Conservation (phyloP, 371 early-diverging fungal species). For the Smittium mucronatum region DNA sequence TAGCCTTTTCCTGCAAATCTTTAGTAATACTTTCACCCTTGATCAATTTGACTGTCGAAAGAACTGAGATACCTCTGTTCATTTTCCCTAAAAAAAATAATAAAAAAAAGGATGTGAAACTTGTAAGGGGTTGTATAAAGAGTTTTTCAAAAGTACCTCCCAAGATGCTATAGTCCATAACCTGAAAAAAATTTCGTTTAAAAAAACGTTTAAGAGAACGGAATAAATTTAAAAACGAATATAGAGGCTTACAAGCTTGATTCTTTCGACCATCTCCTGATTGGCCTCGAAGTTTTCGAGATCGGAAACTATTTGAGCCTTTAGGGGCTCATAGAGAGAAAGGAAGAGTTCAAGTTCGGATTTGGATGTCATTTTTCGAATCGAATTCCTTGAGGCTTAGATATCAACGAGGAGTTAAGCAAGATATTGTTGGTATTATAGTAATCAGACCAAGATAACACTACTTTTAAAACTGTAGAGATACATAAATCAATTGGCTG, state of each 20-base stretch:
- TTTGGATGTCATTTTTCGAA: neutral
- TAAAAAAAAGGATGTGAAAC: too few species aligned
- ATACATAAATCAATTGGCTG: too few species aligned
- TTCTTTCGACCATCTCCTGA: conserved; percentile 27
- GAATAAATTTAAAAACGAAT: neutral
- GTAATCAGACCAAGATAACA: too few species aligned
- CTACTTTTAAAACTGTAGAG: too few species aligned
- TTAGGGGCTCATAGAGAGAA: conserved; percentile 29
- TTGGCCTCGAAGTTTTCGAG: conserved; percentile 25
- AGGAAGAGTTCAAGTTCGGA: conserved; percentile 15
- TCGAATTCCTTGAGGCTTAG: too few species aligned
- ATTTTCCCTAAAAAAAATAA: conserved; percentile 60
- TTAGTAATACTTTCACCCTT: conserved; percentile 48
- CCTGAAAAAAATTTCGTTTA: conserved; percentile 29
- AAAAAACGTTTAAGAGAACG: conserved; percentile 12
- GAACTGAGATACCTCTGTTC: conserved; percentile 92
- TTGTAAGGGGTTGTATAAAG: too few species aligned
- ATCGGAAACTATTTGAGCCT: conserved; percentile 24
- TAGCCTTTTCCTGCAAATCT: conserved; percentile 73
- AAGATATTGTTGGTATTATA: too few species aligned
- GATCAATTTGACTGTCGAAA: conserved; percentile 70
- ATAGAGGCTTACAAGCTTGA: conserved; percentile 17
- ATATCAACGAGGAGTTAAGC: too few species aligned
- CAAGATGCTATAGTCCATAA: neutral
- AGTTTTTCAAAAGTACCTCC: too few species aligned